Percentiles rank a stretch among this genome's conserved stretches.
Conservation (phyloP, 1,139 yeast species). For the Kazachstania sp. region DNA sequence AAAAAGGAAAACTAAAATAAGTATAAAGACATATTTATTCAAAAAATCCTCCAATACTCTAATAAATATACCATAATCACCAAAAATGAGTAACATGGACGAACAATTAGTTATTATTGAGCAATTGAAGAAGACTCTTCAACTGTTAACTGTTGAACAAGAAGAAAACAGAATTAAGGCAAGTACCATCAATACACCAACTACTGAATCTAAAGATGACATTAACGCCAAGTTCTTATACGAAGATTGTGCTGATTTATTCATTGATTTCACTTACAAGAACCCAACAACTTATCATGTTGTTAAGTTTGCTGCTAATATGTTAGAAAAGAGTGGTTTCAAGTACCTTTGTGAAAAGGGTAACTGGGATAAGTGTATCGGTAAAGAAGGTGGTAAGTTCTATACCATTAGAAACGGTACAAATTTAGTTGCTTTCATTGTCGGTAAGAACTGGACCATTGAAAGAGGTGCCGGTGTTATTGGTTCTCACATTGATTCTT, state of each 20-base stretch:
- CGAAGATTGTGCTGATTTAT: slow-evolving; percentile 39
- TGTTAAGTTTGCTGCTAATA: slow-evolving; percentile 37
- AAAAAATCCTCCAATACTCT: neutral
- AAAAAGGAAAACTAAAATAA: neutral
- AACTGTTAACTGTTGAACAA: slow-evolving; percentile 15
- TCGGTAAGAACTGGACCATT: slow-evolving; percentile 52
- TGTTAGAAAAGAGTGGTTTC: slow-evolving; percentile 45
- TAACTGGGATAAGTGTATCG: slow-evolving; percentile 35
- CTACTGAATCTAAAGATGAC: neutral
- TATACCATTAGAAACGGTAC: slow-evolving; percentile 52
- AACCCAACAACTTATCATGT: slow-evolving; percentile 61
- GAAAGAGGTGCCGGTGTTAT: slow-evolving; percentile 49
- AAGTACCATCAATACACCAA: neutral
- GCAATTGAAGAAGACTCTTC: slow-evolving; percentile 24
- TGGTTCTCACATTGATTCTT: slow-evolving; percentile 54
- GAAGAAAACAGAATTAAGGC: slow-evolving; percentile 7
- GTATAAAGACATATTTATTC: neutral
- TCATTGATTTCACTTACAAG: slow-evolving; percentile 49
- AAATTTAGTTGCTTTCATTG: slow-evolving; percentile 46
- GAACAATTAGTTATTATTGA: slow-evolving; percentile 20
- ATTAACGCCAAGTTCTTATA: slow-evolving; percentile 25
- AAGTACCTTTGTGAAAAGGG: slow-evolving; percentile 44
- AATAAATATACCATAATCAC: neutral
- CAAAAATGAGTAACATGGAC: slow-evolving; percentile 8
- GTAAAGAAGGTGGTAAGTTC: slow-evolving; percentile 37